Percentiles rank a stretch among this genome's conserved stretches.
Conservation (phyloP, 768 basidiomycete genomes). For the Scleroderma citrinum region DNA sequence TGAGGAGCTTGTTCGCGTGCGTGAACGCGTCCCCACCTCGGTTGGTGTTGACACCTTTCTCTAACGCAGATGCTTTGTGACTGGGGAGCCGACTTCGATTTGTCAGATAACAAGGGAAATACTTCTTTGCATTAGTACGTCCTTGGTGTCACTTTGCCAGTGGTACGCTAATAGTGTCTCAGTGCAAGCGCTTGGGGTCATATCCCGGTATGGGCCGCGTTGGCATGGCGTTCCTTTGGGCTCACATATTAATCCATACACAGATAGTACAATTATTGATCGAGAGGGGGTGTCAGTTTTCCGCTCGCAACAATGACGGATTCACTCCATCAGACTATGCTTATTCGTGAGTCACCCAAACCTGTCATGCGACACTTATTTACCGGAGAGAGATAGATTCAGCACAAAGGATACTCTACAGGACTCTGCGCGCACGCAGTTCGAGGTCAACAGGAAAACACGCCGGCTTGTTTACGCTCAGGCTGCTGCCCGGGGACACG, state of each 20-base stretch:
- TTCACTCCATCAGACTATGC: constrained; percentile 93
- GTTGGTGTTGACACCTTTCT: constrained; percentile 11
- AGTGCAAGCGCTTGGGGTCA: constrained; percentile 90
- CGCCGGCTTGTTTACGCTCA: constrained; percentile 68
- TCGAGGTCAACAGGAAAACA: constrained; percentile 73
- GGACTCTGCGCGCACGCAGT: constrained; percentile 73
- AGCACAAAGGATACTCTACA: constrained; percentile 73
- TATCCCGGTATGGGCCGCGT: constrained; percentile 50
- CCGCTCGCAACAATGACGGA: constrained; percentile 82
- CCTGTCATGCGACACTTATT: neutral
- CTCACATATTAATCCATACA: constrained; percentile 8
- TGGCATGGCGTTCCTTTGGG: neutral
- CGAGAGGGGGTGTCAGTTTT: constrained; percentile 81
- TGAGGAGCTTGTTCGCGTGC: constrained; percentile 79
- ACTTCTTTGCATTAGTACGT: constrained; percentile 90
- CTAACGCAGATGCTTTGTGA: constrained; percentile 82
- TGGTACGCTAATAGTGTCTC: constrained; percentile 7
- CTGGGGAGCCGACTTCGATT: constrained; percentile 82
- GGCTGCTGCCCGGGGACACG: constrained; percentile 60
- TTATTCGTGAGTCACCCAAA: constrained; percentile 36
- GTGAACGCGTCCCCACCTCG: constrained; percentile 13
- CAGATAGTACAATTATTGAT: constrained; percentile 83
- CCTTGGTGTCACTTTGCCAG: neutral
- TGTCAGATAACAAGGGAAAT: constrained; percentile 89
- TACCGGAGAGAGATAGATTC: constrained; percentile 37